A percentile compares a stretch with the other conserved stretches of the same genome.
Evolutionary conservation across 148 eudicot genomes (phyloP).

Genomic region (Suaeda aralocaspica): DNA sequence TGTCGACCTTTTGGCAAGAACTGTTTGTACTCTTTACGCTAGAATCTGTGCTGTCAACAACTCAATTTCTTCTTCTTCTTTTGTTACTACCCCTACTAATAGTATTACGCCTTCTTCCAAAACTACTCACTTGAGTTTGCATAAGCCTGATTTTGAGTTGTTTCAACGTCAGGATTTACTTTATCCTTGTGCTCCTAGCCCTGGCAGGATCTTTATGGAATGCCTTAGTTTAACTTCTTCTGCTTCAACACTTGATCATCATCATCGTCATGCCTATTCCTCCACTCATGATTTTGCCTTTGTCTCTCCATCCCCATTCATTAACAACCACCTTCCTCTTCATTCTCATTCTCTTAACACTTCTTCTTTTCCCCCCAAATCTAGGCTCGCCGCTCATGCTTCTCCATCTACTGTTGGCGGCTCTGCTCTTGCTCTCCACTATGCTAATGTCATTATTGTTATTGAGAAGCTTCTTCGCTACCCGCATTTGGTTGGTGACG

Average conservation of each 20-base stretch:
- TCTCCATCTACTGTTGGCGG: conserved; percentile 74
- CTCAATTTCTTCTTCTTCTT: too few species aligned
- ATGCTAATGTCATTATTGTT: conserved; percentile 79
- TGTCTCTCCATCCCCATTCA: too few species aligned
- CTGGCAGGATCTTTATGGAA: conserved; percentile 81
- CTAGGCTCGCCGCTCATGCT: conserved; percentile 51
- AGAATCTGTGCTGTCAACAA: conserved; percentile 49
- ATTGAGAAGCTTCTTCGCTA: conserved; percentile 76
- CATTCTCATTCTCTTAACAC: too few species aligned
- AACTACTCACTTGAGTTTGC: conserved; percentile 31
- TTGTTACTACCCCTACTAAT: too few species aligned
- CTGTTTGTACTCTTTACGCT: conserved; percentile 71
- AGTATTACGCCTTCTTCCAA: too few species aligned
- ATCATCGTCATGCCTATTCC: conserved; percentile 37
- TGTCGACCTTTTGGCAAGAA: conserved; percentile 72
- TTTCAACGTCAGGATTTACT: conserved; percentile 44
- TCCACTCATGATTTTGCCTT: too few species aligned
- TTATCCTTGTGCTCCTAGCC: conserved; percentile 74
- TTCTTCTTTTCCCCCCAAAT: conserved; percentile 34
- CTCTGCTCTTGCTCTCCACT: conserved; percentile 85
- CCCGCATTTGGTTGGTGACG: conserved; percentile 86
- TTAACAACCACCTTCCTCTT: too few species aligned
- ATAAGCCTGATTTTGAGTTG: conserved; percentile 35
- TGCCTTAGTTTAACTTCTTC: conserved; percentile 75
- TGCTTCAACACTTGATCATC: conserved; percentile 59